phyloP scores from a whole-genome alignment of 2,329 filamentous ascomycete genomes.

The Albifimbria verrucaria region DNA sequence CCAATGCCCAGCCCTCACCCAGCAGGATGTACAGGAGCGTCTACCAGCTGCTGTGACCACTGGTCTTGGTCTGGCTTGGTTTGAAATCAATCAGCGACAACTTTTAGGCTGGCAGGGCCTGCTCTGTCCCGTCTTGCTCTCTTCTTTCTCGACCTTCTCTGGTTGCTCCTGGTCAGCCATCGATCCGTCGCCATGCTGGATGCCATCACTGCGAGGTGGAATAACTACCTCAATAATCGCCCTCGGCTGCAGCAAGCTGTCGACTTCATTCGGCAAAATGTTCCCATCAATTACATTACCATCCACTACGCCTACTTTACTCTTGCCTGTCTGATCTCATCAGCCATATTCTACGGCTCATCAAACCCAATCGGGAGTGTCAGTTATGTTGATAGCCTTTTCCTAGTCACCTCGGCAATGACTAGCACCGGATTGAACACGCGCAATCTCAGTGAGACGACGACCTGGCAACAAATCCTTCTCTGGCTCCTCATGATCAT shows the following conservation, averaged over 20 bases:
- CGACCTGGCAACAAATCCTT: constrained; percentile 65
- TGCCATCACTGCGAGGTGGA: constrained; percentile 16
- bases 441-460: constrained; percentile 60
- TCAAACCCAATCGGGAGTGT: constrained; percentile 50
- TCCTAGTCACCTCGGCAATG: constrained; percentile 64
- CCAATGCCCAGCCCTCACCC: too few species aligned
- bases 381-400: constrained; percentile 62
- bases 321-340: constrained; percentile 48
- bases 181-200: constrained; percentile 14
- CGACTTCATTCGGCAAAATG: constrained; percentile 1
- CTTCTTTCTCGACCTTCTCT: neutral
- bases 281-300: constrained; percentile 58
- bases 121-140: neutral
- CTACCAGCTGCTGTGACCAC: too few species aligned
- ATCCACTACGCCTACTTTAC: constrained; percentile 68
- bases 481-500: constrained; percentile 64
- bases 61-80: too few species aligned
- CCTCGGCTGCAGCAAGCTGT: constrained; percentile 9
- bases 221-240: constrained; percentile 17
- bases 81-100: too few species aligned
- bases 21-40: too few species aligned
- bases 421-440: constrained; percentile 67
- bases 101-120: too few species aligned
- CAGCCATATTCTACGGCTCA: constrained; percentile 59
- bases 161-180: constrained; percentile 6